Base-by-base conservation (phyloP, 2,329 filamentous ascomycete genomes). In the Sarocladium oryzae region DNA sequence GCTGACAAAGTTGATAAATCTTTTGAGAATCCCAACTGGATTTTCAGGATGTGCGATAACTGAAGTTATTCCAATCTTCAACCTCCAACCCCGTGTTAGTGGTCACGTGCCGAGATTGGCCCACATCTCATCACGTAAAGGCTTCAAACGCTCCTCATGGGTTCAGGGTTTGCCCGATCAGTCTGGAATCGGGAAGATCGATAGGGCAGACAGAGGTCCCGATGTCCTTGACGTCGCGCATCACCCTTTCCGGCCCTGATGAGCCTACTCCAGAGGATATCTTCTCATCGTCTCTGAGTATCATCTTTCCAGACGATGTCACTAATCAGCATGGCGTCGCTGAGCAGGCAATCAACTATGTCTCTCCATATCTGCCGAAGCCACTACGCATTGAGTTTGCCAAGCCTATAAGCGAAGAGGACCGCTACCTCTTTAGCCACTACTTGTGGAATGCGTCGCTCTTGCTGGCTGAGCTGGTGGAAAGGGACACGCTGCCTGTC, bases 391-490 rank as follows among this genome's bases (percentile, higher is more conserved):
- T 79, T 57, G 66, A 67, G 10, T 69, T 79, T 15, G 65, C 72
- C 16, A 70, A 79, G 58, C 81, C 68, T 13, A 62, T 69, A 26
- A 69, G 65, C 26, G 79, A 83, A 51, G 66, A 73, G 24, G 77
- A 82, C 58, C 69, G 83, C 46, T 64, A 67, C 16, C 74, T 88
- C 41, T 89, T 88, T 62, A 81, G 81, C 55, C 85, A 89, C 62
- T 88, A 84, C 64, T 67, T 89, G 23, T 89, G 85, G 85, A 89
- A 89, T 66, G 74, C 84, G 4, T 75, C 72, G 18, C 63, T 83
- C 41, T 64, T 78, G 56, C 68, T 81, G 2, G 77, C 76, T 10
- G 78, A 81, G 65, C 67, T 80, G 23, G 67, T 82, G 51, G 79
- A 82, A 62, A 70, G 70, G 8, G 74, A 72, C 40, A 68, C 72